Evolutionary conservation across 2,329 filamentous ascomycete genomes (phyloP).

Genomic region (Basipetospora chlamydospora): DNA sequence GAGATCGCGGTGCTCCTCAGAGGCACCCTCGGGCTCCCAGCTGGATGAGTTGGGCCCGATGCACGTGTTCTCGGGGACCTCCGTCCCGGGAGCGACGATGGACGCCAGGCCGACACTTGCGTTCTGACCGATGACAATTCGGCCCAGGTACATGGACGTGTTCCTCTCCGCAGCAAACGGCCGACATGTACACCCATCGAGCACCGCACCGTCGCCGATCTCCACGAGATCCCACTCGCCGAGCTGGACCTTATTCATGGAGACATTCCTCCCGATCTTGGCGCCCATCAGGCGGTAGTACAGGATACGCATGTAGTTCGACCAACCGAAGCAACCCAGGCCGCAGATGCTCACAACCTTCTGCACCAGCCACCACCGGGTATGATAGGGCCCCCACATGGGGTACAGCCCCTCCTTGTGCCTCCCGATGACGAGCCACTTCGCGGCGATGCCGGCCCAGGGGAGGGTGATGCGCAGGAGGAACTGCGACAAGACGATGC

Average conservation of each 20-base stretch:
- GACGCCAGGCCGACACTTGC: conserved; percentile 31
- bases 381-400: conserved; percentile 46
- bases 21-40: conserved; percentile 34
- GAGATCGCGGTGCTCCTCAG: conserved; percentile 31
- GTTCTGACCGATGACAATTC: conserved; percentile 32
- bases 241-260: conserved; percentile 26
- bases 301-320: conserved; percentile 22
- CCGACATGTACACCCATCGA: conserved; percentile 32
- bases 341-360: conserved; percentile 36
- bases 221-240: conserved; percentile 45
- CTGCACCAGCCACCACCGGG: conserved; percentile 42
- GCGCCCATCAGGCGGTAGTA: conserved; percentile 39
- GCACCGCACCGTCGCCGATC: conserved; percentile 31
- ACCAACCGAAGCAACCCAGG: conserved; percentile 27
- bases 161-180: conserved; percentile 42
- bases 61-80: conserved; percentile 31
- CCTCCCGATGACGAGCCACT: conserved; percentile 40
- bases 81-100: conserved; percentile 34
- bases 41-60: conserved; percentile 43
- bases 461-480: conserved; percentile 25
- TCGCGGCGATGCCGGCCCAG: conserved; percentile 31
- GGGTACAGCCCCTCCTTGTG: conserved; percentile 38
- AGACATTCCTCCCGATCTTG: conserved; percentile 35
- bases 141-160: conserved; percentile 40
- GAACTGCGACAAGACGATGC: conserved; percentile 26